Evolutionary conservation across 23 red algal genomes (phyloP).

Genomic region (Gracilaria gracilis): DNA sequence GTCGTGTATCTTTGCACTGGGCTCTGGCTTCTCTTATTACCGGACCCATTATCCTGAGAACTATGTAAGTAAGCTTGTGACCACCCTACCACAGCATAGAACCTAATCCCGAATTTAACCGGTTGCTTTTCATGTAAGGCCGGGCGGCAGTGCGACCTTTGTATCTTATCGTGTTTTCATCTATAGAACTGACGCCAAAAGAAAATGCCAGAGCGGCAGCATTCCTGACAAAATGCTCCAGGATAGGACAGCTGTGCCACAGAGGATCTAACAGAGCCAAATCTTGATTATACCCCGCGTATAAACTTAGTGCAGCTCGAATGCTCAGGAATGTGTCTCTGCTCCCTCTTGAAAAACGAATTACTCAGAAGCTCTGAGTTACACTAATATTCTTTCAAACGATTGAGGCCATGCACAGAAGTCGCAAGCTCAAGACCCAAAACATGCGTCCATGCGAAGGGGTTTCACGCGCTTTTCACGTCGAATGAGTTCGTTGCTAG

Average conservation of each 20-base stretch:
- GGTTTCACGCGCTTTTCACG: background rate
- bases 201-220: conserved; percentile 3
- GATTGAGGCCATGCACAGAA: background rate
- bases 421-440: too few relatives aligned
- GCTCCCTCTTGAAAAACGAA: conserved; percentile 5
- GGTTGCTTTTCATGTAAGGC: conserved; percentile 7
- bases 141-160: conserved; percentile 1
- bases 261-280: background rate
- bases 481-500: background rate
- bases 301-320: background rate
- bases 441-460: background rate
- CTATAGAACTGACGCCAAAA: background rate
- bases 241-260: background rate
- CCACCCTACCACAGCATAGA: conserved; percentile 28
- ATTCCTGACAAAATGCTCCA: conserved; percentile 19
- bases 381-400: conserved; percentile 15
- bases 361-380: background rate
- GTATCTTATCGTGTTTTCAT: conserved; percentile 17
- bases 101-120: conserved; percentile 14
- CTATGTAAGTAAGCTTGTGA: background rate
- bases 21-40: conserved; percentile 7
- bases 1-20: conserved; percentile 5
- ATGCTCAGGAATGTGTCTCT: conserved; percentile 14
- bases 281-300: conserved; percentile 1
- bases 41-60: background rate